Conservation (phyloP, 495 filamentous ascomycete genomes). For the Aspergillus cavernicola region DNA sequence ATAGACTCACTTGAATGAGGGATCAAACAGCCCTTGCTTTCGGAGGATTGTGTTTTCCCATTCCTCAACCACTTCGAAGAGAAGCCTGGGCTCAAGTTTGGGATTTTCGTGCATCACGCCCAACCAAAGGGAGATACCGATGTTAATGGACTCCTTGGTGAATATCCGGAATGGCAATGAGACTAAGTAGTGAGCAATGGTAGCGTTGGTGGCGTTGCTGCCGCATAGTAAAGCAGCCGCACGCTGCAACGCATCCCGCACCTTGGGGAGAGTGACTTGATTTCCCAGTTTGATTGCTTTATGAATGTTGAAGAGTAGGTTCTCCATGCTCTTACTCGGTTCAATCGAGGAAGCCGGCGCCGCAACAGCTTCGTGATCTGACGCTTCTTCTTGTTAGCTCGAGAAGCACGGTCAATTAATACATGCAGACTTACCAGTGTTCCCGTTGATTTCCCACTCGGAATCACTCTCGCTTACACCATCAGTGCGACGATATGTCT, state of each 20-base stretch:
- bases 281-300: constrained; percentile 60
- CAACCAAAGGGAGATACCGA: constrained; percentile 93
- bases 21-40: constrained; percentile 75
- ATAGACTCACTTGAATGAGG: constrained; percentile 55
- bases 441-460: constrained; percentile 11
- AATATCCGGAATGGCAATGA: constrained; percentile 88
- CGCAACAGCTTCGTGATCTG: neutral
- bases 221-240: constrained; percentile 84
- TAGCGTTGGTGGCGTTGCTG: constrained; percentile 63
- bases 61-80: constrained; percentile 76
- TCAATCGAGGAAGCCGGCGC: constrained; percentile 5
- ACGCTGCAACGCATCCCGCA: constrained; percentile 73
- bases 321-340: constrained; percentile 27
- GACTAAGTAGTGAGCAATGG: constrained; percentile 81
- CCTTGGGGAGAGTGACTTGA: constrained; percentile 64
- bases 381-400: constrained; percentile 2
- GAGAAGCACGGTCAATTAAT: neutral
- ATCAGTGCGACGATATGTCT: constrained; percentile 84
- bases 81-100: constrained; percentile 72
- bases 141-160: constrained; percentile 89
- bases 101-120: constrained; percentile 97
- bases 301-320: constrained; percentile 54
- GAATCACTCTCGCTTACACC: constrained; percentile 33
- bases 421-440: constrained; percentile 9
- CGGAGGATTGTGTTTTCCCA: constrained; percentile 81